Base-by-base conservation (phyloP, 2,329 filamentous ascomycete species). In the Acephala macrosclerotiorum region DNA sequence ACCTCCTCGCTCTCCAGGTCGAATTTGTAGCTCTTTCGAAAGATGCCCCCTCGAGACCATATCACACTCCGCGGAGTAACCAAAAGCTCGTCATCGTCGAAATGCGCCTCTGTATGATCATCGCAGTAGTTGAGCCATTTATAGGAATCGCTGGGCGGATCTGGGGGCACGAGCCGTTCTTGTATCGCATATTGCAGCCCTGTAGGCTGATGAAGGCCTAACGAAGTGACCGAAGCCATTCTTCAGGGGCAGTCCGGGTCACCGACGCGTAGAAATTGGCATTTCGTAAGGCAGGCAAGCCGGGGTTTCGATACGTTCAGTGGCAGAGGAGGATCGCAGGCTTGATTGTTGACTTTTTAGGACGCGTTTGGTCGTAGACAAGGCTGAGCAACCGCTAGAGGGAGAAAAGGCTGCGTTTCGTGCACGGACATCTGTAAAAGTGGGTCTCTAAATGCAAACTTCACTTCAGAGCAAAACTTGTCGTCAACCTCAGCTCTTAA, bases 171-270 rank as follows among this genome's bases (percentile, higher is more conserved):
- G 47, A 97, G 85, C 65, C 89, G 86, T 79, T 98, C 94, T 72
- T 90, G 85, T 72, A 97, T 86, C 70, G 97, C 89, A 82, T 96
- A 93, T 68, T 88, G 88, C 70, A 98, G 84, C 70, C 91, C 94
- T 67, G 91, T 88, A 67, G 96, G 94, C 81, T 91, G 89, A 82
- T 98, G 95, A 76, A 97, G 85, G 78, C 96, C 96, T 75, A 97
- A 87, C 70, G 95, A 97, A 79, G 89, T 92, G 80, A 97, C 88
- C 77, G 91, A 89, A 73, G 95, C 95, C 96, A 99, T 99, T 71
- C 71, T 68, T 70, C 61, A 66, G 45, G 57, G 35, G 45, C 61
- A 35, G 53, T n/a, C 45, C 14, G 38, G 36, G 61, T 72, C 68
- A 72, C 71, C 38, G 64, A 69, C 58, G 58, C 58, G 61, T 63